Conservation (phyloP, 106 monocot genomes). For the Dendrobium chrysotoxum region DNA sequence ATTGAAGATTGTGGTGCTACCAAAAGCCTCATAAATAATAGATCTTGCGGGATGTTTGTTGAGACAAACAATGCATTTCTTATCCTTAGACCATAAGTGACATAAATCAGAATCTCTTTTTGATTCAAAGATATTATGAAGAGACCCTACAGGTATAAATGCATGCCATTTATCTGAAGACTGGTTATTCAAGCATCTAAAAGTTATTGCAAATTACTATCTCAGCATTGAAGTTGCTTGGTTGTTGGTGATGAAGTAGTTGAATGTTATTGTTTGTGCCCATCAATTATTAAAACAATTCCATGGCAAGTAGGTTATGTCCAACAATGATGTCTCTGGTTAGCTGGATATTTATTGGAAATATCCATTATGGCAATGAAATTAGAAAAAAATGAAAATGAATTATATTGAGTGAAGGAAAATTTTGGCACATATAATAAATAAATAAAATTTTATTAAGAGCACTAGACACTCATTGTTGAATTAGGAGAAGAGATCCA, state of each 20-base stretch:
- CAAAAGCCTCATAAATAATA: neutral
- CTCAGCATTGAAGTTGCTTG: slow-evolving; percentile 5
- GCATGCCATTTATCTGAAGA: slow-evolving; percentile 10
- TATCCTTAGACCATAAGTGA: slow-evolving; percentile 13
- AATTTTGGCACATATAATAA: too few species aligned
- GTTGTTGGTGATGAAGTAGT: neutral
- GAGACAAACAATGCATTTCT: slow-evolving; percentile 17
- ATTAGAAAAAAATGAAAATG: too few species aligned
- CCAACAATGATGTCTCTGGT: neutral
- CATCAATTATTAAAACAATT: slow-evolving; percentile 6
- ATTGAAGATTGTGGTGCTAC: slow-evolving; percentile 21
- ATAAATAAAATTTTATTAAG: too few species aligned
- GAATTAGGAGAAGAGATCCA: too few species aligned
- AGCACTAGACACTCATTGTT: too few species aligned
- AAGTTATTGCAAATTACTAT: slow-evolving; percentile 34
- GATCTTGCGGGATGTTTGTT: slow-evolving; percentile 10
- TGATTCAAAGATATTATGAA: neutral
- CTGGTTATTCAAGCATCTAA: slow-evolving; percentile 9
- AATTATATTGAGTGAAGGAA: too few species aligned
- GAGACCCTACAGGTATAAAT: slow-evolving; percentile 23
- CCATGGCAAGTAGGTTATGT: slow-evolving; percentile 9
- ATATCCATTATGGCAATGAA: too few species aligned
- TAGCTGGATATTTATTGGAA: too few species aligned
- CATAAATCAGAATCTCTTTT: neutral
- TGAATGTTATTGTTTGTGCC: neutral